Percentiles rank a stretch among this genome's conserved stretches.
These are phyloP conservation scores for Vigna angularis DNA, from an alignment of 306 rosid species.

Conservation along the genomic window DNA sequence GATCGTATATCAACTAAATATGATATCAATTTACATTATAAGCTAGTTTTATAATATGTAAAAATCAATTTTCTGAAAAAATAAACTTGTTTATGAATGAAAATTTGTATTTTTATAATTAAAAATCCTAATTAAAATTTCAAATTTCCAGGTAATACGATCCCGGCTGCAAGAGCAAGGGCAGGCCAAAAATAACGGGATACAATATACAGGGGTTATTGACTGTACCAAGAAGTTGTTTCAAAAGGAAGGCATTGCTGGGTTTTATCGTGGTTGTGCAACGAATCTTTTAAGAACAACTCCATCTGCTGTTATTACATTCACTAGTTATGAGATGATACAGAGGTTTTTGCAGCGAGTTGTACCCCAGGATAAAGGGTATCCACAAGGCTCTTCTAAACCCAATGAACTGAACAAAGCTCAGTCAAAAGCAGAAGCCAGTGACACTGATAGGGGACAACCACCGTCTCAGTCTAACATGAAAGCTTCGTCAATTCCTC, in stretches of 20 bases:
- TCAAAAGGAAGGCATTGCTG: constrained; percentile 80
- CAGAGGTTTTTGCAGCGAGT: constrained; percentile 65
- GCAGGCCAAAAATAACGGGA: constrained; percentile 58
- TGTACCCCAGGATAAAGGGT: constrained; percentile 49
- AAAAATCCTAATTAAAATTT: not conserved
- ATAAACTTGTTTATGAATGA: too few relatives aligned
- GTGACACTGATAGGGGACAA: constrained; percentile 39
- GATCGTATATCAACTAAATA: too few relatives aligned
- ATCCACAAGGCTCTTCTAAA: constrained; percentile 44
- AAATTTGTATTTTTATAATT: too few relatives aligned
- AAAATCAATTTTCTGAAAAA: too few relatives aligned
- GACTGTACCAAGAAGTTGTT: constrained; percentile 87
- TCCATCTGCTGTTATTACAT: constrained; percentile 93
- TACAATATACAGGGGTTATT: constrained; percentile 69
- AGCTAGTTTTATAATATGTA: too few relatives aligned
- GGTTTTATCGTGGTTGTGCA: constrained; percentile 91
- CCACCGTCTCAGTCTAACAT: constrained; percentile 58
- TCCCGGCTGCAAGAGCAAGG: constrained; percentile 98
- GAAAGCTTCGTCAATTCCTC: constrained; percentile 53
- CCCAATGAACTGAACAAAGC: constrained; percentile 38
- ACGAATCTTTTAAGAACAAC: constrained; percentile 90
- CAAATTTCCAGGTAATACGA: constrained; percentile 68
- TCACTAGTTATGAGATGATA: constrained; percentile 95
- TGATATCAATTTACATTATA: too few relatives aligned
- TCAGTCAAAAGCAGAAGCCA: constrained; percentile 37